phyloP scores from a whole-genome alignment of 2,329 filamentous ascomycete species.

The Clonostachys chloroleuca region DNA sequence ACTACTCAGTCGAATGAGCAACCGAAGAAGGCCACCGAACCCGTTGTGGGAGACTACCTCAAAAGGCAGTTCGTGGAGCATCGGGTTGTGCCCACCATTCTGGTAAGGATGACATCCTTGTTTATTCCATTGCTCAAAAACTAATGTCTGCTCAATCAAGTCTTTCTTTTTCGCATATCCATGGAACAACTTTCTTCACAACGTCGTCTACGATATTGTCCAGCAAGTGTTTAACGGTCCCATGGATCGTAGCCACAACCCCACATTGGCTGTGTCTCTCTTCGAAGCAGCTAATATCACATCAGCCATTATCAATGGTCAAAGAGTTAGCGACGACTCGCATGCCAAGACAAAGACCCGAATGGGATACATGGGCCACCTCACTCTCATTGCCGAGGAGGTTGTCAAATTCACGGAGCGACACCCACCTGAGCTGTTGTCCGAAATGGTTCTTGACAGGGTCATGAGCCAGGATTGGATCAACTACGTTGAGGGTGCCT shows the following conservation, averaged over 20 bases:
- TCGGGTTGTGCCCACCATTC: slow-evolving; percentile 88
- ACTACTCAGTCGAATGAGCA: background rate
- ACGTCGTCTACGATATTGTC: slow-evolving; percentile 97
- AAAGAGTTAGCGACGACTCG: slow-evolving; percentile 80
- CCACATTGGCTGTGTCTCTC: slow-evolving; percentile 81
- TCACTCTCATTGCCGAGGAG: slow-evolving; percentile 95
- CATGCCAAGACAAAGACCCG: slow-evolving; percentile 82
- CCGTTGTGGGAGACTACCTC: slow-evolving; percentile 88
- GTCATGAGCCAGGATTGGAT: slow-evolving; percentile 91
- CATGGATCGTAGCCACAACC: slow-evolving; percentile 94
- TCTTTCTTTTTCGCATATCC: slow-evolving; percentile 98
- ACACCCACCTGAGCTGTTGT: slow-evolving; percentile 83
- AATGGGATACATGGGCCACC: slow-evolving; percentile 96
- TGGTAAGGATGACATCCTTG: slow-evolving; percentile 57
- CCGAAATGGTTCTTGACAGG: slow-evolving; percentile 77
- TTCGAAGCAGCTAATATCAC: slow-evolving; percentile 91
- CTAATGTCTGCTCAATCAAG: slow-evolving; percentile 34
- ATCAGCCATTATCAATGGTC: slow-evolving; percentile 86
- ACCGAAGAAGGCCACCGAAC: slow-evolving; percentile 30
- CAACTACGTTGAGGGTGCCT: slow-evolving; percentile 86
- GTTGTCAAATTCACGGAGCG: slow-evolving; percentile 98
- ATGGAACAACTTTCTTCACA: slow-evolving; percentile 99
- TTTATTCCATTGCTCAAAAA: background rate
- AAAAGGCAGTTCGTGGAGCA: slow-evolving; percentile 97
- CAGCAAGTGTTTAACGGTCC: slow-evolving; percentile 99